Base-by-base conservation (phyloP, 2,329 filamentous ascomycete species). In the Aspergillus persii region DNA sequence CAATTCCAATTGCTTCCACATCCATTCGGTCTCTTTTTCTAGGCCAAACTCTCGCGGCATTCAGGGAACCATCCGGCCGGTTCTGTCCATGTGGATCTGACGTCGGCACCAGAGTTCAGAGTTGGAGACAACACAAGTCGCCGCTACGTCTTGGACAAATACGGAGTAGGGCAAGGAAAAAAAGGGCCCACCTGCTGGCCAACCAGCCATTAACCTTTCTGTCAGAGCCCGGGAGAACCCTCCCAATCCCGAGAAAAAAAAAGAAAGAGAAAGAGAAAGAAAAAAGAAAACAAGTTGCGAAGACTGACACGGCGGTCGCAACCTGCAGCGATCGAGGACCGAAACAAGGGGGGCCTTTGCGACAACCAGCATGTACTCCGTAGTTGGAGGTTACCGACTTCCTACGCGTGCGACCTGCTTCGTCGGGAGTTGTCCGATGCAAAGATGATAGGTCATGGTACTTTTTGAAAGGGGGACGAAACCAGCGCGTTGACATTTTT, bases 61-160 rank as follows among this genome's bases (percentile, higher is more conserved):
- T 41, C n/a, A 41, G 36, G 36, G 36, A 41, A 48, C 58, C 54
- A 49, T 50, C 51, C 44, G 47, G 36, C 31, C 52, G 53, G 53
- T 36, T 56, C 36, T 56, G 50, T 53, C 67, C 68, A 69, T 69
- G 68, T 70, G 68, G 68, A 65, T 61, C 62, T 70, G 68, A 69
- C 66, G 66, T 70, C 62, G 53, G 53, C 53, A 54, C 53, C 53
- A 54, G n/a, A 36, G 30, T 31, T 47, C 23, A 4, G 15, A n/a
- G 36, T 41, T 41, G 11, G 12, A 41, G 15, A 6, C n/a, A 36
- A 36, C 33, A 15, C 33, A 36, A 36, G 33, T 36, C 33, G 33
- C 8, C 4, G 33, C 33, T 36, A 36, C 15, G 33, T 15, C 33
- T 36, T 12, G 33, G 33, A 2, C 18, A 31, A 31, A 31, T 8